Base-by-base conservation (phyloP, 2,329 filamentous ascomycete species). In the Ophiostoma perfectum region DNA sequence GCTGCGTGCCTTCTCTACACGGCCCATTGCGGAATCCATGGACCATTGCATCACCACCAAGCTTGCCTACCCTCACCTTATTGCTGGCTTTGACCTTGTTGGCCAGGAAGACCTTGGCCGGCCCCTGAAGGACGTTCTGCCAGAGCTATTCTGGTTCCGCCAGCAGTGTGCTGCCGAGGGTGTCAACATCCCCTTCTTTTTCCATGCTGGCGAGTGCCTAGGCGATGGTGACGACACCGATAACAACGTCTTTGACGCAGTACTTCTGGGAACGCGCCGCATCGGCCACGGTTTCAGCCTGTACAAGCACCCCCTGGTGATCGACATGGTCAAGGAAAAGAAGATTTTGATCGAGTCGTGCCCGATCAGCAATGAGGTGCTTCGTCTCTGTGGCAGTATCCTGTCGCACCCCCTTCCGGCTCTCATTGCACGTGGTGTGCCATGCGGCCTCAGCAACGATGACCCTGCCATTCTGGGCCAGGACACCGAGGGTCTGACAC, bases 91-190 rank as follows among this genome's bases (percentile, higher is more conserved):
- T 78, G 94, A 98, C 77, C 80, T 97, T 9, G 93, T 97, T 5
- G 93, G 92, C 0, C 90, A 94, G 77, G 94, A 97, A 80, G 91
- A 96, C 75, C 77, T 84, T 0, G 93, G 93, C 0, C 86, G 91
- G 12, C 84, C 92, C 0, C 84, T 97, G 39, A 83, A 84, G 42
- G 90, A 95, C 72, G 80, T 96, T 3, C 84, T 94, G 0, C 93
- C 93, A 0, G 87, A 96, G 74, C 81, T 98, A 0, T 94, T 97
- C 78, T 97, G 92, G 92, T 97, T 98, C 83, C 88, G 89, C 72
- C 93, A 94, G 77, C 86, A 90, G 73, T 97, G 93, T 76, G 85
- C 86, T 0, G 84, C 91, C 75, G 89, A 92, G 74, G 87, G 85
- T 2, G 85, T 97, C 49, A 87, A 92, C 65, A 88, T 99, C 9